Evolutionary conservation across 2,329 filamentous ascomycete genomes (phyloP).

Genomic region (Phoma sp.): DNA sequence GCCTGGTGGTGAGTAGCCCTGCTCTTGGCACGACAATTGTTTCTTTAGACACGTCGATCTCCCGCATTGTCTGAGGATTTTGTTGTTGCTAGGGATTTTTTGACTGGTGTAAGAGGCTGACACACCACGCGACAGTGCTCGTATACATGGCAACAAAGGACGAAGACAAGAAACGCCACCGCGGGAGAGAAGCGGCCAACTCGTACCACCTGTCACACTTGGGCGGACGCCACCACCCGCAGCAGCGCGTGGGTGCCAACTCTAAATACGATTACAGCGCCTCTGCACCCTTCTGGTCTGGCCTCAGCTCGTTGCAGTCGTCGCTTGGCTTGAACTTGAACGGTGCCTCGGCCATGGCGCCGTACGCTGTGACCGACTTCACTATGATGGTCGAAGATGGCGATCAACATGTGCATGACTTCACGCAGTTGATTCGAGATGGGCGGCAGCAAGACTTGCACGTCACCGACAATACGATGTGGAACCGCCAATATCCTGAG

Average conservation of each 20-base stretch:
- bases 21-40: not conserved
- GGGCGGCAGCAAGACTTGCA: slow-evolving; percentile 40
- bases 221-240: slow-evolving; percentile 29
- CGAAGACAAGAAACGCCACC: slow-evolving; percentile 31
- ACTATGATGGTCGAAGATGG: slow-evolving; percentile 51
- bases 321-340: slow-evolving; percentile 18
- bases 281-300: slow-evolving; percentile 23
- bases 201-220: slow-evolving; percentile 30
- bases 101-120: slow-evolving; percentile 29
- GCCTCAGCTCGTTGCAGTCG: slow-evolving; percentile 24
- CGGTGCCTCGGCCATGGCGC: slow-evolving; percentile 17
- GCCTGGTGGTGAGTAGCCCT: slow-evolving; percentile 55
- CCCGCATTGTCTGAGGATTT: slow-evolving; percentile 7
- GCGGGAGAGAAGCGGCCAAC: slow-evolving; percentile 23
- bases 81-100: slow-evolving; percentile 18
- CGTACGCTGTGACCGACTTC: slow-evolving; percentile 42
- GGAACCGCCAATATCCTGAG: slow-evolving; percentile 43
- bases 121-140: slow-evolving; percentile 42
- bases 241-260: slow-evolving; percentile 20
- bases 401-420: slow-evolving; percentile 46
- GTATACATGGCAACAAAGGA: slow-evolving; percentile 50
- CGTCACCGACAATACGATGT: slow-evolving; percentile 39
- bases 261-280: slow-evolving; percentile 33
- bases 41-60: slow-evolving; percentile 2
- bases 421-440: slow-evolving; percentile 42